Base-by-base conservation (phyloP, 768 basidiomycete species). In the Mycena crocata region DNA sequence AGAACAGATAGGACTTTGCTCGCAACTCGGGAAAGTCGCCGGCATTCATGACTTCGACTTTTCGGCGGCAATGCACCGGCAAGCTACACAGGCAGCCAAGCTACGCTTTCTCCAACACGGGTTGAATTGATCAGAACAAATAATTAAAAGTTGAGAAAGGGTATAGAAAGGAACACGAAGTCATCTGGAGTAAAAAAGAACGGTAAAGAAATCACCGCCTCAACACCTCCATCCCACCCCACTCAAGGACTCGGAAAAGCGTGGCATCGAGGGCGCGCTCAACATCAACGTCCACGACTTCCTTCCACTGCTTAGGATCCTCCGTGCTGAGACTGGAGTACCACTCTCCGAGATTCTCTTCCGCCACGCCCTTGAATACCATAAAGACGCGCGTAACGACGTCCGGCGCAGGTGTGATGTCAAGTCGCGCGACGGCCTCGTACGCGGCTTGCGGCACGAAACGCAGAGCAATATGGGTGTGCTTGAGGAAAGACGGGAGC, bases 371-470 rank as follows among this genome's bases (percentile, higher is more conserved):
- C 23, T 76, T 72, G 72, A 85, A 87, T 3, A 86, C 69, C 84
- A 86, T 84, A 68, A 86, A 85, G 14, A 86, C 74, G 9, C 83
- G 81, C 0, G 78, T 81, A 12, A 84, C 74, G 49, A 83, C 75
- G 59, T 84, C 83, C 17, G 86, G 84, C 35, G 62, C 37, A 1
- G 86, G 86, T 2, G 58, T 64, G 50, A 86, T 64, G 2, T 69
- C 67, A 19, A 86, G 75, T 0, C 71, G 78, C 1, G 82, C 85
- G 0, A 84, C 78, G 8, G 65, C 60, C 56, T 82, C 82, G 68
- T 84, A 86, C 23, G 79, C 76, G 1, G 71, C 70, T 66, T 86
- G 85, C 2, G 83, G 76, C 8, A 86, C 39, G 73, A 86, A 86
- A 5, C 84, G 80, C 32, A 87, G 74, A 2, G 82, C 83, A 51